Base-by-base conservation (phyloP, 139 green algal species). In the Chlorella sp. region DNA sequence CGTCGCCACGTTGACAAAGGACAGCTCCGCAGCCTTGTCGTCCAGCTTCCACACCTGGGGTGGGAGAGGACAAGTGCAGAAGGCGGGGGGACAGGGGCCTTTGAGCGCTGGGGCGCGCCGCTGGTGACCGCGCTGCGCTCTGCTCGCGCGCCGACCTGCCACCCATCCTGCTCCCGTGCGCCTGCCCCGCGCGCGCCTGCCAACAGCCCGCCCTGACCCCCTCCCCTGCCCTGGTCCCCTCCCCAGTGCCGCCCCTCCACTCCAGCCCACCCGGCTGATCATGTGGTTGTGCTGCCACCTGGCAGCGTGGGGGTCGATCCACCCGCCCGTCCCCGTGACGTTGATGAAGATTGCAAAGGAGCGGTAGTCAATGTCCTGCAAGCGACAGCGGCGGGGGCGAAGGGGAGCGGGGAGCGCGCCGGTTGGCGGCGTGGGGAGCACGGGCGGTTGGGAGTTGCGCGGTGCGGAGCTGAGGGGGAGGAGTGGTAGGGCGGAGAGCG, bases 271-370 rank as follows among this genome's bases (percentile, higher is more conserved):
- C 50, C n/a, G 35, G 48, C 71, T 56, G 25, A 85, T 67, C 68
- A 85, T 72, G 55, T 75, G 67, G 74, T 85, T 85, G 38, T 82
- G 80, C 38, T 75, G 43, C 58, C 73, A 77, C 53, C 74, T 59
- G 27, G 48, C 46, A 5, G 61, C 73, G 31, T 43, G 56, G 25
- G 19, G 21, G 61, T 85, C 70, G 42, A 85, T 40, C 80, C 80
- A 85, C 1, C 31, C 1, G 14, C 35, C 41, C 5, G 36, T 58
- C 42, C 79, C 66, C 21, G 29, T 60, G 33, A 85, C 55, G 48
- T 85, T 71, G 17, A 85, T 42, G 55, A 85, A 85, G 33, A 85
- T 33, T 48, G 59, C 74, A 58, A 82, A 79, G 25, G 36, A 55
- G 27, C 23, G 21, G 23, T 70, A 85, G 61, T 82, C 68, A n/a